Evolutionary conservation across 1,284 basidiomycete species (phyloP).

Genomic region (Ustilago lituana): DNA sequence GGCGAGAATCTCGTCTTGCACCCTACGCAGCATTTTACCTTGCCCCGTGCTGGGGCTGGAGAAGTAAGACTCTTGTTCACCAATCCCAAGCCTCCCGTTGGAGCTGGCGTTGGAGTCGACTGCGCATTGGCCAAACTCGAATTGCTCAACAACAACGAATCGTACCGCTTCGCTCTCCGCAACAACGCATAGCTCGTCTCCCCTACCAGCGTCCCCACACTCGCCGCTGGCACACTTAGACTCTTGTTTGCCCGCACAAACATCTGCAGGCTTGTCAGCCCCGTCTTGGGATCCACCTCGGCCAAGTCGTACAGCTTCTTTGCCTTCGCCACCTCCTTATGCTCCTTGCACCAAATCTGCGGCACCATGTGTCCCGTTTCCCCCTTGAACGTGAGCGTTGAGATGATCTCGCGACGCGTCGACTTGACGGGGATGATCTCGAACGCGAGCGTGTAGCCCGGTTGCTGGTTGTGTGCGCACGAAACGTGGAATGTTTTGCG

Average conservation of each 20-base stretch:
- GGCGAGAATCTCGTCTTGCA: conserved; percentile 45
- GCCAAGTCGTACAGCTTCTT: conserved; percentile 81
- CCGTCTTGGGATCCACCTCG: conserved; percentile 79
- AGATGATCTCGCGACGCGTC: conserved; percentile 68
- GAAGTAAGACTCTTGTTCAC: conserved; percentile 2
- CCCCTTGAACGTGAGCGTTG: conserved; percentile 83
- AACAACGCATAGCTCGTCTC: conserved; percentile 57
- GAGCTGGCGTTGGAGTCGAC: background rate
- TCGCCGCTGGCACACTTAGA: conserved; percentile 66
- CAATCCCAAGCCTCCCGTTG: background rate
- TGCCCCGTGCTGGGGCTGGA: background rate
- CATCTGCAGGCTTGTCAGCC: conserved; percentile 85
- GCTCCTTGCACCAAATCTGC: conserved; percentile 82
- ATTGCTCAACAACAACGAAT: conserved; percentile 16
- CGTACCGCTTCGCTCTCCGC: conserved; percentile 54
- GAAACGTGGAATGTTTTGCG: conserved; percentile 82
- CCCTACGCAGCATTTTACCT: conserved; percentile 13
- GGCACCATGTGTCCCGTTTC: conserved; percentile 83
- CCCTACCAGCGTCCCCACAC: conserved; percentile 16
- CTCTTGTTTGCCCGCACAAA: conserved; percentile 86
- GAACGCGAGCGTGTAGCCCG: conserved; percentile 80
- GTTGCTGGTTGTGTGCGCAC: conserved; percentile 84
- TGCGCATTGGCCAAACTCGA: background rate
- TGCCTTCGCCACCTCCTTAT: conserved; percentile 73
- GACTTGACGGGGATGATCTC: conserved; percentile 80